Evolutionary conservation across 2,329 filamentous ascomycete genomes (phyloP).

Genomic region (Cladosporium sp.): DNA sequence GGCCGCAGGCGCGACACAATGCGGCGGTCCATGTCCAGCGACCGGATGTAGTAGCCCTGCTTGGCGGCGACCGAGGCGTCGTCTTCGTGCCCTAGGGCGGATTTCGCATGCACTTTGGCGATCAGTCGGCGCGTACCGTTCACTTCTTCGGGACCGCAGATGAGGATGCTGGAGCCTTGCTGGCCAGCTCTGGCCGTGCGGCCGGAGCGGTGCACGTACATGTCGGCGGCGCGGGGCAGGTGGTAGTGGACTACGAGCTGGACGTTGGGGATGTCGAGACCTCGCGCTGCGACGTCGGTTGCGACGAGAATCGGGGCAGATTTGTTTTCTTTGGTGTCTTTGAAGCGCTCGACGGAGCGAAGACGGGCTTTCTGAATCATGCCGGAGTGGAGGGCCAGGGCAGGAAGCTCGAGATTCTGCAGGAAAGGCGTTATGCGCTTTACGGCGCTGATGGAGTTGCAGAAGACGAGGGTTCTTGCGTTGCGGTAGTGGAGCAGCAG

Average conservation of each 20-base stretch:
- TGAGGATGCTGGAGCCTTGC: conserved; percentile 73
- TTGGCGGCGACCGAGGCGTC: conserved; percentile 44
- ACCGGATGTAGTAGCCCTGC: conserved; percentile 63
- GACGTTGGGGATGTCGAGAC: conserved; percentile 85
- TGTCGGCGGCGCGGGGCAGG: conserved; percentile 81
- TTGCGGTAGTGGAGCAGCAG: conserved; percentile 76
- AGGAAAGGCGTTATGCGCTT: conserved; percentile 79
- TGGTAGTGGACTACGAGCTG: conserved; percentile 94
- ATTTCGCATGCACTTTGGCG: conserved; percentile 72
- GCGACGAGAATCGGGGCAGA: conserved; percentile 68
- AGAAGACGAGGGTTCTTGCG: conserved; percentile 80
- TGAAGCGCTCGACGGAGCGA: conserved; percentile 87
- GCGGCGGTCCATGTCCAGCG: conserved; percentile 75
- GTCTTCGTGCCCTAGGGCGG: conserved; percentile 32
- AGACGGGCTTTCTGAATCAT: conserved; percentile 95
- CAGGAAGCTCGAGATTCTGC: conserved; percentile 71
- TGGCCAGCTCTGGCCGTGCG: conserved; percentile 80
- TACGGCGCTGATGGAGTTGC: conserved; percentile 91
- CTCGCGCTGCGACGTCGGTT: conserved; percentile 88
- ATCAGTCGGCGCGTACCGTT: conserved; percentile 75
- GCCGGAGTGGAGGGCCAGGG: conserved; percentile 76
- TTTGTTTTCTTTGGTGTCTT: conserved; percentile 48
- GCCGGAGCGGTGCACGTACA: conserved; percentile 91
- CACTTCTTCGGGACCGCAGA: conserved; percentile 89
- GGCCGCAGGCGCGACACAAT: conserved; percentile 70